Evolutionary conservation across 2,329 filamentous ascomycete species (phyloP), one percentile per base, ranked within the genome.

Genomic region (Monilinia polystroma): DNA sequence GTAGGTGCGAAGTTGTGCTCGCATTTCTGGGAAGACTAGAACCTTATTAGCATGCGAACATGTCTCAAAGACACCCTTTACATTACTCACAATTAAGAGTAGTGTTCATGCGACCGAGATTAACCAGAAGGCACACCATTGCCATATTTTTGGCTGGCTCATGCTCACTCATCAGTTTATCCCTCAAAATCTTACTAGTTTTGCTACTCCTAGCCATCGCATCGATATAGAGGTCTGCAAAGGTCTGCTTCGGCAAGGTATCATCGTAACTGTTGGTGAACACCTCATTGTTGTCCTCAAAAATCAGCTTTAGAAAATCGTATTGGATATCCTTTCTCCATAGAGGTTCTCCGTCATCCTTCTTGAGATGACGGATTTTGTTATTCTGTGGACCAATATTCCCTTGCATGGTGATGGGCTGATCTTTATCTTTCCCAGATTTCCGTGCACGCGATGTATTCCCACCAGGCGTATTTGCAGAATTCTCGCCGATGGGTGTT

Each of bases 141-240:
- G 95, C 95, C 95, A 99, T 99, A 75, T 92, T 94, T 78, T 97
- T 93, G 47, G 94, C 95, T 29, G 93, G 93, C 71, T 92, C 89
- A 75, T 92, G 89, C 77, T 99, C 95, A 72, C 90, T 95, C 75
- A 97, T 84, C 71, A 99, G 84, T 82, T 99, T 98, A 79, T 99
- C 95, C 78, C 96, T 92, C 70, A 99, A 83, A 60, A 99, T 95
- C 80, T 98, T 98, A 83, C 95, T 98, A 38, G 94, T 98, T 83
- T 99, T 99, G 83, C 92, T 97, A 81, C 95, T 99, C 78, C 93
- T 87, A 3, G 95, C 93, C 94, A 99, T 98, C 68, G 95, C 94
- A 79, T 98, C 95, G 75, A 99, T 94, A 80, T 99, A 99, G 68
- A 99, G 87, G 78, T 98, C 93, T 69, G 95, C 93, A 77, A 99